Evolutionary conservation across 352 stramenopile genomes (phyloP).

Genomic region (Thalassiosira hispida): DNA sequence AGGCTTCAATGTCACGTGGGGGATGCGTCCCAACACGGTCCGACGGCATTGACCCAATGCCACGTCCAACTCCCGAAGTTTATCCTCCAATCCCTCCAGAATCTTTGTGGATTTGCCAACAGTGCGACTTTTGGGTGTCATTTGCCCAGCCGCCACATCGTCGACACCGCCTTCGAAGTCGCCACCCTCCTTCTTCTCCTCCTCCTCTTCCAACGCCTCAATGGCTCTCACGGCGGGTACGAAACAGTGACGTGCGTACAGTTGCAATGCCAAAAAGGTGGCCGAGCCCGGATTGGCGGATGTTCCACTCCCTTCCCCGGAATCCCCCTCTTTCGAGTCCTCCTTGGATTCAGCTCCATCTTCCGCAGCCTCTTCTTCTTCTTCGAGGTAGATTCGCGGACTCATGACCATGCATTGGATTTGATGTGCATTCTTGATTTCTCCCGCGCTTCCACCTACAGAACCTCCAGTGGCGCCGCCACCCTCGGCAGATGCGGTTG

Average conservation of each 20-base stretch:
- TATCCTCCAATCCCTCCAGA: slow-evolving; percentile 68
- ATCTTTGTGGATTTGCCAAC: slow-evolving; percentile 30
- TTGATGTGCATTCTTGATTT: slow-evolving; percentile 41
- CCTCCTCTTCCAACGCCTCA: slow-evolving; percentile 43
- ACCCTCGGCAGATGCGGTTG: not conserved
- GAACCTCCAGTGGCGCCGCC: not conserved
- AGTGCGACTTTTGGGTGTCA: not conserved
- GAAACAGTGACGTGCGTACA: slow-evolving; percentile 81
- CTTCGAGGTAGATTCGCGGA: slow-evolving; percentile 38
- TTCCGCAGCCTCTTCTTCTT: slow-evolving; percentile 24
- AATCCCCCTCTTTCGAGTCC: not conserved
- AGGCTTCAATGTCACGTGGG: slow-evolving; percentile 58
- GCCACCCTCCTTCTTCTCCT: slow-evolving; percentile 32
- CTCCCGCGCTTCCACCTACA: slow-evolving; percentile 1
- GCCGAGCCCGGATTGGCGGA: slow-evolving; percentile 34
- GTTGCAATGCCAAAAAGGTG: slow-evolving; percentile 66
- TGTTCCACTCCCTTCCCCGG: not conserved
- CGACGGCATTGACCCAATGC: slow-evolving; percentile 69
- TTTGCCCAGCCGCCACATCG: not conserved
- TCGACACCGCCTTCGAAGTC: slow-evolving; percentile 8
- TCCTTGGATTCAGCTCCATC: slow-evolving; percentile 16
- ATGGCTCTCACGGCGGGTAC: slow-evolving; percentile 70
- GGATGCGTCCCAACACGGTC: slow-evolving; percentile 59
- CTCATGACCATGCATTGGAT: slow-evolving; percentile 70
- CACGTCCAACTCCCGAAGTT: slow-evolving; percentile 79